Conservation (phyloP, 768 basidiomycete genomes). For the Tylopilus plumbeoviolaceoides region DNA sequence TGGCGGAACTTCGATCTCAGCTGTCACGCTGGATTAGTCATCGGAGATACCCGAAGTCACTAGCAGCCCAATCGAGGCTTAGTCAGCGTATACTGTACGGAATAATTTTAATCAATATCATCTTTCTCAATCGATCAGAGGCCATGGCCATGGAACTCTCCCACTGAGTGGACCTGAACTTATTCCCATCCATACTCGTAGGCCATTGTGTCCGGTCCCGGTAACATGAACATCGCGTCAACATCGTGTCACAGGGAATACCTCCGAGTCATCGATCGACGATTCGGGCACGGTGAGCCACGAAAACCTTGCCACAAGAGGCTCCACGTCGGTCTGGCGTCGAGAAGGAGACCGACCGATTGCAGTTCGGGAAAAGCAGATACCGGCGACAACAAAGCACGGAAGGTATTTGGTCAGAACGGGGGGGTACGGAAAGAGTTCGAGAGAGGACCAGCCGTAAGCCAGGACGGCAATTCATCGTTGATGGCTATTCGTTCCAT, state of each 20-base stretch:
- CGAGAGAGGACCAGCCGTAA: too few relatives aligned
- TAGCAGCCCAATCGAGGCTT: too few relatives aligned
- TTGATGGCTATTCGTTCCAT: too few relatives aligned
- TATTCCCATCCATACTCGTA: constrained; percentile 4
- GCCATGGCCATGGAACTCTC: background rate
- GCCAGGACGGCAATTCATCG: too few relatives aligned
- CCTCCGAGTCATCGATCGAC: constrained; percentile 4
- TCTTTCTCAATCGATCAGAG: too few relatives aligned
- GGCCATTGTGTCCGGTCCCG: background rate
- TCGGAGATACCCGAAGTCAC: too few relatives aligned
- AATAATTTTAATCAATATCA: too few relatives aligned
- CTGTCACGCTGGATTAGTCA: too few relatives aligned
- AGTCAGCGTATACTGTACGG: too few relatives aligned
- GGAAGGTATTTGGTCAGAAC: constrained; percentile 4
- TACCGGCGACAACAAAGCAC: constrained; percentile 7
- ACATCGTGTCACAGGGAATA: constrained; percentile 4
- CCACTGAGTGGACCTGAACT: background rate
- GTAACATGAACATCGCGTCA: background rate
- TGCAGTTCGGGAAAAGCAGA: background rate
- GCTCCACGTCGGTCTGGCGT: constrained; percentile 6
- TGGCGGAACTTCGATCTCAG: too few relatives aligned
- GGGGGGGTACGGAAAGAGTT: constrained; percentile 4
- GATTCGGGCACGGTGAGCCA: constrained; percentile 8
- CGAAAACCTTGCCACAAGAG: background rate
- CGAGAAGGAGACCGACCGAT: constrained; percentile 5